Conservation (phyloP, 306 rosid species). For the Hippophae tibetana region DNA sequence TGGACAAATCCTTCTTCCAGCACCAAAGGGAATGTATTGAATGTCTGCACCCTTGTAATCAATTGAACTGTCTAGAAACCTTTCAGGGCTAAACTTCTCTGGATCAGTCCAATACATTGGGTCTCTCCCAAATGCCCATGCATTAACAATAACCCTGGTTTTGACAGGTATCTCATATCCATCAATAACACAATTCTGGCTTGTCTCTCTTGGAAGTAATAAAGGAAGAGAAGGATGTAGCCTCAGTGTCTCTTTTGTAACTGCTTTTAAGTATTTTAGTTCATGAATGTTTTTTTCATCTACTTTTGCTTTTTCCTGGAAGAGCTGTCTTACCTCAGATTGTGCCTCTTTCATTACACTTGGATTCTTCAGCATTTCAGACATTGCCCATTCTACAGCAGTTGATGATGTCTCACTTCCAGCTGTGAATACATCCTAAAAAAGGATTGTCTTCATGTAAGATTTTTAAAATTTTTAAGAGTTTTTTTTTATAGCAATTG, state of each 20-base stretch:
- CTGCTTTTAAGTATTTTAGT: slow-evolving; percentile 5
- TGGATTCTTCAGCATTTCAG: slow-evolving; percentile 15
- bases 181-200: slow-evolving; percentile 5
- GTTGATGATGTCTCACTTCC: slow-evolving; percentile 11
- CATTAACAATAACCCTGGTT: slow-evolving; percentile 9
- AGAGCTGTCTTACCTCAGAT: slow-evolving; percentile 9
- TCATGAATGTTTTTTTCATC: slow-evolving; percentile 1
- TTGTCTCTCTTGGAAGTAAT: slow-evolving; percentile 13
- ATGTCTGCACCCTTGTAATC: slow-evolving; percentile 18
- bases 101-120: slow-evolving; percentile 14
- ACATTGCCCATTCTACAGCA: slow-evolving; percentile 15
- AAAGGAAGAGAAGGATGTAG: slow-evolving; percentile 16
- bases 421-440: slow-evolving; percentile 6
- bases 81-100: slow-evolving; percentile 17
- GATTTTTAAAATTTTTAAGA: background rate
- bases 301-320: background rate
- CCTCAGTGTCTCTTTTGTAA: slow-evolving; percentile 6
- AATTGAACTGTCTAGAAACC: slow-evolving; percentile 15
- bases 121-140: slow-evolving; percentile 16
- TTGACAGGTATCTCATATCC: slow-evolving; percentile 4
- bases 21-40: slow-evolving; percentile 19
- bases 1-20: slow-evolving; percentile 21
- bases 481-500: too few relatives aligned
- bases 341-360: slow-evolving; percentile 15
- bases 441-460: background rate